These are phyloP conservation scores for Byssothecium circinans DNA, from an alignment of 2,329 filamentous ascomycete species.

Conservation along the genomic window DNA sequence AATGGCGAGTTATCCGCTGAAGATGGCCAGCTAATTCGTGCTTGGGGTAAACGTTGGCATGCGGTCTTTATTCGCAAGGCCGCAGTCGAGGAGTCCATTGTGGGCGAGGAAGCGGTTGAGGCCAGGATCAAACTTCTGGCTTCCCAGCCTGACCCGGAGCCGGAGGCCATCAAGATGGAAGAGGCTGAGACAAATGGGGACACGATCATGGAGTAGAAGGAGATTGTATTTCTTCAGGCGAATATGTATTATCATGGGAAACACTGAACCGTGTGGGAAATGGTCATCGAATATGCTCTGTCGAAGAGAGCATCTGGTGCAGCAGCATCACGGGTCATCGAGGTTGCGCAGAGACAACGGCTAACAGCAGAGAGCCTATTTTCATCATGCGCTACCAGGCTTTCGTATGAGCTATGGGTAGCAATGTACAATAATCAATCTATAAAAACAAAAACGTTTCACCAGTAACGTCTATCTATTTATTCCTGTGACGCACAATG, in stretches of 20 bases:
- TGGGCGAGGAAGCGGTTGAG: constrained; percentile 57
- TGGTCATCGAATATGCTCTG: too few relatives aligned
- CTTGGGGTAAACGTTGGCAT: constrained; percentile 86
- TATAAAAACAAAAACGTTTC: too few relatives aligned
- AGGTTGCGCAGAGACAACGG: too few relatives aligned
- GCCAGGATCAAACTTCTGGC: constrained; percentile 46
- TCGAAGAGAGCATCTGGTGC: too few relatives aligned
- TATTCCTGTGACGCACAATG: constrained; percentile 18
- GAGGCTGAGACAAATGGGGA: constrained; percentile 23
- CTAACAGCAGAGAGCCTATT: too few relatives aligned
- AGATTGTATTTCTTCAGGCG: neutral
- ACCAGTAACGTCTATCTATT: neutral
- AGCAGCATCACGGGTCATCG: too few relatives aligned
- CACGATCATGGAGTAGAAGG: neutral
- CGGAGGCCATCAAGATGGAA: constrained; percentile 20
- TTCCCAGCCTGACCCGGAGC: constrained; percentile 26
- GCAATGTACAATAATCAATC: too few relatives aligned
- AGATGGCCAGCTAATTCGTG: constrained; percentile 64
- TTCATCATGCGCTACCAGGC: too few relatives aligned
- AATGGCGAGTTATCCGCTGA: constrained; percentile 44
- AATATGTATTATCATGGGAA: neutral
- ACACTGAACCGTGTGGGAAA: neutral
- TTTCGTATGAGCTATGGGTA: too few relatives aligned
- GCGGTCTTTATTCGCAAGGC: constrained; percentile 79
- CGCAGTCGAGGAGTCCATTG: constrained; percentile 79